Base-by-base conservation (phyloP, 1,284 basidiomycete species). In the Ustilago vetiveriae region DNA sequence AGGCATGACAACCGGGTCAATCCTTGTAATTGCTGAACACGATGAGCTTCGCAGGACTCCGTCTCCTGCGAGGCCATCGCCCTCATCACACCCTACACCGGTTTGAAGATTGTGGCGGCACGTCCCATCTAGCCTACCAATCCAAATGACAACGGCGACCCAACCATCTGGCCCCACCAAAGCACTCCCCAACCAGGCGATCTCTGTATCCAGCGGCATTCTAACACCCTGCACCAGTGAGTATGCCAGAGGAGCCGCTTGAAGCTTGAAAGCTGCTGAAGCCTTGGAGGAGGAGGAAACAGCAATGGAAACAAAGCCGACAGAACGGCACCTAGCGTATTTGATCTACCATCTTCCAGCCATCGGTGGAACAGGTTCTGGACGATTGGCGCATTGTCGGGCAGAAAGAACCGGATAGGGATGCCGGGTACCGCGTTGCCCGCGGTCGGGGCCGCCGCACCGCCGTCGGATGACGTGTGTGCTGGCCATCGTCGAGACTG, bases 151-250 rank as follows among this genome's bases (percentile, higher is more conserved):
- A 1, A 70, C 57, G 6, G 62, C 43, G 14, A 70, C 53, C 94
- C 94, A 98, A 7, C 95, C 95, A 79, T 98, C 95, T 6, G 92
- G 92, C 10, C 93, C 92, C 11, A 89, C 87, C 82, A 97, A 85
- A 73, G 92, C 93, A 11, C 91, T 89, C 13, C 92, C 91, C 13
- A 98, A 82, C 94, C 94, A 98, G 2, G 90, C 92, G 78, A 98
- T 86, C 78, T 97, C 94, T 2, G 92, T 86, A 39, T 96, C 94
- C 16, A 88, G 84, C 0, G 95, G 95, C 3, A 91, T 84, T 3
- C 88, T 83, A n/a, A 98, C 88, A 4, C 95, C 95, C 80, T 97
- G 94, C 16, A 94, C 85, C 43, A 97, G 82, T 0, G 91, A 87
- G 76, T 82, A 78, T 0, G 85, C 85, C 38, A 85, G 72, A 0